These are phyloP conservation scores for Lentinula sp. DNA, from an alignment of 768 basidiomycete species.

Conservation along the genomic window DNA sequence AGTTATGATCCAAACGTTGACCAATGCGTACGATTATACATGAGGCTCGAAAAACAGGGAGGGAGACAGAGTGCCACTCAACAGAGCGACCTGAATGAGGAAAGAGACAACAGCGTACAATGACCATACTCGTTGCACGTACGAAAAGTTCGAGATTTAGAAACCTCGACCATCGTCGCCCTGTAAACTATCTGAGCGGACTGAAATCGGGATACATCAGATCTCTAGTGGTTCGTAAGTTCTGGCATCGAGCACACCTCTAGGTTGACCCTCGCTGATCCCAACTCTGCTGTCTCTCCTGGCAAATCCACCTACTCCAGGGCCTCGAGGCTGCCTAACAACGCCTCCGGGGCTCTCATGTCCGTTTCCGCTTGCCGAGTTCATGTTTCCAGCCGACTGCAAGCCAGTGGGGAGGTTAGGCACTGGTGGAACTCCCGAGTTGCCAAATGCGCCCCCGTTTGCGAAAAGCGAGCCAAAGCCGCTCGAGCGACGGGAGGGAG, in stretches of 20 bases:
- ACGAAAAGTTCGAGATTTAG: conserved; percentile 13
- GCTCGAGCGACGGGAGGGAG: conserved; percentile 72
- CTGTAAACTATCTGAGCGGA: conserved; percentile 38
- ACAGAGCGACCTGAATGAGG: not conserved
- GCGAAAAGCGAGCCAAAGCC: conserved; percentile 70
- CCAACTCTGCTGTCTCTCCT: conserved; percentile 56
- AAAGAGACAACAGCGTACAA: not conserved
- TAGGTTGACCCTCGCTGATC: conserved; percentile 38
- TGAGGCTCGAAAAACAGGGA: not conserved
- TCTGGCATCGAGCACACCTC: conserved; percentile 76
- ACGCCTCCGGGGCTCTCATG: conserved; percentile 48
- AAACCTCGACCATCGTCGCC: conserved; percentile 38
- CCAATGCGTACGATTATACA: conserved; percentile 5
- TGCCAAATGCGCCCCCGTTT: conserved; percentile 39
- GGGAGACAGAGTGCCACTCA: not conserved
- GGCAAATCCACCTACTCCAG: conserved; percentile 71
- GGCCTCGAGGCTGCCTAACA: conserved; percentile 82
- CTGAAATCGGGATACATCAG: conserved; percentile 34
- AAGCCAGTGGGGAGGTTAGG: conserved; percentile 66
- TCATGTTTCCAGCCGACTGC: conserved; percentile 34
- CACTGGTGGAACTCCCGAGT: conserved; percentile 63
- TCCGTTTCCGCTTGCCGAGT: conserved; percentile 26
- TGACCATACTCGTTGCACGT: not conserved
- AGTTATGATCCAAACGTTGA: not conserved
- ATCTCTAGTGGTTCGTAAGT: conserved; percentile 86